Base-by-base conservation (phyloP, 73 alveolate species). In the Blepharisma stoltei region DNA sequence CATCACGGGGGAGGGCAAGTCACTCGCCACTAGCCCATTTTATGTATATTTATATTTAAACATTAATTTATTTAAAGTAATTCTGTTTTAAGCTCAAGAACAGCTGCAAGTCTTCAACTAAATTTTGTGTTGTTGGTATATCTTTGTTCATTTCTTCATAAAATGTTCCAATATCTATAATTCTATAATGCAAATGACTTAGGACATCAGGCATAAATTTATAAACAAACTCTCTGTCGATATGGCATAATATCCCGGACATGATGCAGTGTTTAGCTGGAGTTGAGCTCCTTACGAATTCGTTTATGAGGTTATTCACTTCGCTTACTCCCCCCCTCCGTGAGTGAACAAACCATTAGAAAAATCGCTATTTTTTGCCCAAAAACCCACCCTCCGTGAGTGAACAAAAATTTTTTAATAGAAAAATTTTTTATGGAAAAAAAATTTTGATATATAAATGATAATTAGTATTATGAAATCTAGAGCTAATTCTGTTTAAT, bases 171-270 rank as follows among this genome's bases (percentile, higher is more conserved):
- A 60, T 8, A 25, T 60, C 73, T 18, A 60, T 38, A 60, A 60
- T 60, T 25, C 73, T 60, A 60, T 60, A 60, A 60, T 25, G 37
- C 73, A 60, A 9, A 8, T 18, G 14, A 2, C 23, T 25, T 14
- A 60, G 0, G n/a, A 60, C 73, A n/a, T 25, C 46, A 20, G 73
- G 73, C 14, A 11, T 18, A 60, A 18, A 60, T 2, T 9, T 60
- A 14, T 18, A 18, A 1, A 60, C 2, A 60, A 60, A 60, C 73
- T 60, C 73, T 60, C 23, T 60, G 23, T 60, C 73, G 18, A 60
- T 14, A 60, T 14, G 23, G 46, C 73, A 60, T 20, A 8, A 14
- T 38, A 9, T 25, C 73, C 73, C 73, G 5, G 73, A n/a, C 46
- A 60, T 18, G 18, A 14, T 18, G 23, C 37, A 8, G 14, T 14